Conservation (phyloP, 1,284 basidiomycete genomes). For the Pseudozyma hubeiensis region DNA sequence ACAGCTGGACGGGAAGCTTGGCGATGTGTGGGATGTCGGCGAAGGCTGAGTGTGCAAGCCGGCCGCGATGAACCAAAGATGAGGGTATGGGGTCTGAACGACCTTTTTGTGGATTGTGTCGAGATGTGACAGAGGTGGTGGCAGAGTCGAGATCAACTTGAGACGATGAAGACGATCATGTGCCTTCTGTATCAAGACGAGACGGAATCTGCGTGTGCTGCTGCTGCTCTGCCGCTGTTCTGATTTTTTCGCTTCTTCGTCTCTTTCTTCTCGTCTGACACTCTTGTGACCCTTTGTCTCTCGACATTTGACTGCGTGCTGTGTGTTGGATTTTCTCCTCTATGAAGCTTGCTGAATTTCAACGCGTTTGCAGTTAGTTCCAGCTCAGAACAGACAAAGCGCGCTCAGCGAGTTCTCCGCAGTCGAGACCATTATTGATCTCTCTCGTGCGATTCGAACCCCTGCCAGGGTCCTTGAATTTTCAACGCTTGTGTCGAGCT, state of each 20-base stretch:
- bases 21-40: conserved; percentile 14
- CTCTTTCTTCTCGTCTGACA: no score
- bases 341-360: no score
- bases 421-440: neutral
- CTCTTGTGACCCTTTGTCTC: no score
- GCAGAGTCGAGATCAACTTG: neutral
- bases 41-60: conserved; percentile 20
- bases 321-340: no score
- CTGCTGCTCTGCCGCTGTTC: neutral
- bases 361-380: no score
- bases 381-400: neutral
- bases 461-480: conserved; percentile 11
- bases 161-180: conserved; percentile 4
- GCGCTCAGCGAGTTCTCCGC: neutral
- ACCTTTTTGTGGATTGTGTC: conserved; percentile 28
- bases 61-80: conserved; percentile 12
- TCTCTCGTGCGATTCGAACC: conserved; percentile 11
- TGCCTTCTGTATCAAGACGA: neutral
- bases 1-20: no score
- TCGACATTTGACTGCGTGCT: no score
- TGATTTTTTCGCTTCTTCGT: no score
- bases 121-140: neutral
- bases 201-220: neutral
- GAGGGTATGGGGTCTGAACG: conserved; percentile 30
- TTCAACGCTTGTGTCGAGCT: neutral